Evolutionary conservation across 2,329 filamentous ascomycete species (phyloP).

Genomic region (Alternaria hordeiaustralica): DNA sequence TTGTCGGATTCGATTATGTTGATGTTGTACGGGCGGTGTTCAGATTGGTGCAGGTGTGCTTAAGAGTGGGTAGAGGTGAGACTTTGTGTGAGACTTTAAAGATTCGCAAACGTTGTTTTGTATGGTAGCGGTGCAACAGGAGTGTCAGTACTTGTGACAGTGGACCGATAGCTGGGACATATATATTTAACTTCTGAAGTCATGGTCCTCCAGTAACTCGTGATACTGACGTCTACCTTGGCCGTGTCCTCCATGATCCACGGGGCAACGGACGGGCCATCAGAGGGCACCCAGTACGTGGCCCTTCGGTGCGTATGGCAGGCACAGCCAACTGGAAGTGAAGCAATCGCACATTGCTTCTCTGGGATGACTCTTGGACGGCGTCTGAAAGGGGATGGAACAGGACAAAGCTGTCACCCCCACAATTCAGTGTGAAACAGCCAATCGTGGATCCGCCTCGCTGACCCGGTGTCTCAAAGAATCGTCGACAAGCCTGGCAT

Average conservation of each 20-base stretch:
- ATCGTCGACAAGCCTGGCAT: constrained; percentile 25
- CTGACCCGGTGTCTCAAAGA: constrained; percentile 40
- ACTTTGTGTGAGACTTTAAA: constrained; percentile 32
- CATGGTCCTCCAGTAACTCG: constrained; percentile 18
- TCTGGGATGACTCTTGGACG: constrained; percentile 32
- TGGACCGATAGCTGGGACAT: constrained; percentile 25
- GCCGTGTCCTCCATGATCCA: constrained; percentile 29
- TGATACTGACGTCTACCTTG: constrained; percentile 18
- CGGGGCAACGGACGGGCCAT: constrained; percentile 38
- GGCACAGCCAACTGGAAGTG: constrained; percentile 40
- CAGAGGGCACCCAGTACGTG: constrained; percentile 43
- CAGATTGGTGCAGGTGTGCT: constrained; percentile 13
- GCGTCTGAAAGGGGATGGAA: constrained; percentile 39
- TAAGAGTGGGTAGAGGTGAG: constrained; percentile 22
- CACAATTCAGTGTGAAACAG: constrained; percentile 26
- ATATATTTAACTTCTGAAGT: constrained; percentile 25
- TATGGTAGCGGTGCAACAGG: constrained; percentile 24
- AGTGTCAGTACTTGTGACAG: constrained; percentile 28
- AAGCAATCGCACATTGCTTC: constrained; percentile 37
- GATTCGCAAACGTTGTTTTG: constrained; percentile 16
- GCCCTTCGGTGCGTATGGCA: constrained; percentile 35
- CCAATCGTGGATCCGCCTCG: constrained; percentile 42
- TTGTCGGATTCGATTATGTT: constrained; percentile 10
- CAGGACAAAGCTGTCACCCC: constrained; percentile 28
- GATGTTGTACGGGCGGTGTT: constrained; percentile 1